phyloP scores from a whole-genome alignment of 768 basidiomycete genomes.

The Pilatotrama ljubarskyi region DNA sequence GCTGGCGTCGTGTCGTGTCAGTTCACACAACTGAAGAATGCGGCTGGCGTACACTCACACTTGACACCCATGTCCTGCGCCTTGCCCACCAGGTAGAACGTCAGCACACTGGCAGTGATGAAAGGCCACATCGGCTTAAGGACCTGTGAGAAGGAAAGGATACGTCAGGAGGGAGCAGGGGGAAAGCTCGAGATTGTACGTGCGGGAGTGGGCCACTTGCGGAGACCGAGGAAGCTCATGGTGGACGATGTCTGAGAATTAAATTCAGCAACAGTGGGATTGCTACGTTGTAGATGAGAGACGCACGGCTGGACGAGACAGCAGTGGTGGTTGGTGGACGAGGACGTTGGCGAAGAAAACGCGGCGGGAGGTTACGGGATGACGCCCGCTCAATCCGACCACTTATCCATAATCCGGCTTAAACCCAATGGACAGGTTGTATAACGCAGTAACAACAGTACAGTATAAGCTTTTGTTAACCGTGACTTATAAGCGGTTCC shows the following conservation, averaged over 20 bases:
- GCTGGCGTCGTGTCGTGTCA: conserved; percentile 41
- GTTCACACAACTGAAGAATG: neutral
- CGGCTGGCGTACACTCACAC: conserved; percentile 53
- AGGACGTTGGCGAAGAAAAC: conserved; percentile 13
- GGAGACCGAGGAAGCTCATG: conserved; percentile 78
- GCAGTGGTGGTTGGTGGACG: conserved; percentile 3
- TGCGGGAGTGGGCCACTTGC: conserved; percentile 80
- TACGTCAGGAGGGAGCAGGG: neutral
- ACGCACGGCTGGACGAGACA: neutral
- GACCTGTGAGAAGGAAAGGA: conserved; percentile 44
- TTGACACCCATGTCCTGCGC: conserved; percentile 69
- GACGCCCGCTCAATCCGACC: neutral
- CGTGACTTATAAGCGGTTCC: too few species aligned
- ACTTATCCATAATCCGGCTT: neutral
- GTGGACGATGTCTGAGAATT: conserved; percentile 5
- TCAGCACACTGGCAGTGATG: conserved; percentile 62
- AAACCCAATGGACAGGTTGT: neutral
- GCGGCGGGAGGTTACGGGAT: conserved; percentile 12
- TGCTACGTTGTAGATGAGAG: neutral
- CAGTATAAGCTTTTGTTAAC: too few species aligned
- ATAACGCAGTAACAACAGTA: too few species aligned
- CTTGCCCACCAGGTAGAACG: conserved; percentile 65
- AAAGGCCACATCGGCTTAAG: conserved; percentile 80
- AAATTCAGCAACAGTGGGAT: too few species aligned
- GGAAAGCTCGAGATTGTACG: conserved; percentile 34